These are phyloP conservation scores for Yamadazyma olivae DNA, from an alignment of 805 yeast genomes.

Conservation along the genomic window DNA sequence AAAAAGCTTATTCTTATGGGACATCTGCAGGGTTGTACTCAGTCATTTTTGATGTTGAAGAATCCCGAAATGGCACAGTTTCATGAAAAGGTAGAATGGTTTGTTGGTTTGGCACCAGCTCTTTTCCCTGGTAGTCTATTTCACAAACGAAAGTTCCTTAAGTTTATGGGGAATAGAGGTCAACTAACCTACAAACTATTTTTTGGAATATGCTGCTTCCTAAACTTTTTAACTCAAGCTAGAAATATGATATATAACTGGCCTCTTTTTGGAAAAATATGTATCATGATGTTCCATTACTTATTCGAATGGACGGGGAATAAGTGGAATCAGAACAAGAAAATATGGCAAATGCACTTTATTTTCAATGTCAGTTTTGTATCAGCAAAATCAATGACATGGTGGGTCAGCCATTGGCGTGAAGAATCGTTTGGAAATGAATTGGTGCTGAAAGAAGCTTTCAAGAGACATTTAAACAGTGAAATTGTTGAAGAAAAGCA, in stretches of 20 bases:
- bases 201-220: slow-evolving; percentile 76
- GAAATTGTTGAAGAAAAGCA: slow-evolving; percentile 18
- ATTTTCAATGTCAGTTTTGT: slow-evolving; percentile 84
- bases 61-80: slow-evolving; percentile 28
- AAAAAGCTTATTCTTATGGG: slow-evolving; percentile 61
- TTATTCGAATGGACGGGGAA: slow-evolving; percentile 84
- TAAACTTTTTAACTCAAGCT: slow-evolving; percentile 68
- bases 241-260: slow-evolving; percentile 43
- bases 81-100: slow-evolving; percentile 58
- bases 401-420: slow-evolving; percentile 70
- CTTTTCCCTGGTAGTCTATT: slow-evolving; percentile 80
- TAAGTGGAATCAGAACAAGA: slow-evolving; percentile 61
- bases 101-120: slow-evolving; percentile 86
- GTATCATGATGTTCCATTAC: slow-evolving; percentile 82
- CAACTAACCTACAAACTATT: slow-evolving; percentile 42
- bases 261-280: slow-evolving; percentile 53
- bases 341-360: slow-evolving; percentile 69
- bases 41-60: slow-evolving; percentile 67
- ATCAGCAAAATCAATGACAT: slow-evolving; percentile 76
- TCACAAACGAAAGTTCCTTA: slow-evolving; percentile 58
- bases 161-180: slow-evolving; percentile 55
- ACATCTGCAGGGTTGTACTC: slow-evolving; percentile 95
- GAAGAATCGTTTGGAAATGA: slow-evolving; percentile 40
- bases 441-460: slow-evolving; percentile 30
- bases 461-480: slow-evolving; percentile 24